A percentile compares a stretch with the other conserved stretches of the same genome.
These are phyloP conservation scores for Symbiodinium natans DNA, from an alignment of 73 alveolate genomes.

Conservation along the genomic window DNA sequence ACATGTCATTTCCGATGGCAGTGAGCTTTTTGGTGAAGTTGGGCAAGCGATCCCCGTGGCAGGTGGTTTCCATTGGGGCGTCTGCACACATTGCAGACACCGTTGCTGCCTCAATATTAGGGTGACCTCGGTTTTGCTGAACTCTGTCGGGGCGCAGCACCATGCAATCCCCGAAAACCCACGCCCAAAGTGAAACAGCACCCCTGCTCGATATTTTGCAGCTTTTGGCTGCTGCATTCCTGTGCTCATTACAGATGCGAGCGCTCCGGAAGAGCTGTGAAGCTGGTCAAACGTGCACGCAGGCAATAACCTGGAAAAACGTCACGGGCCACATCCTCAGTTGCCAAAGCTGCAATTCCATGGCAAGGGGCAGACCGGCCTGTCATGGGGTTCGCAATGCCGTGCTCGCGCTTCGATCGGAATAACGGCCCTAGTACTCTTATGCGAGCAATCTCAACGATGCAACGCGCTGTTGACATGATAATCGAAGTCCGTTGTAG, in stretches of 20 bases:
- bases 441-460: too few relatives aligned
- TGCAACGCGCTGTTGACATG: too few relatives aligned
- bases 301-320: conserved; percentile 86
- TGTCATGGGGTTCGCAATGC: too few relatives aligned
- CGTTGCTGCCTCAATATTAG: conserved; percentile 35
- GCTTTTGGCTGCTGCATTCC: too few relatives aligned
- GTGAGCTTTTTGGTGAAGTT: too few relatives aligned
- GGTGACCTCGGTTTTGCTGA: not conserved
- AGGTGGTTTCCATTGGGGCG: conserved; percentile 77
- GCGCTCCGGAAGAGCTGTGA: not conserved
- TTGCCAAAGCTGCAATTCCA: not conserved
- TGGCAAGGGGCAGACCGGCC: not conserved
- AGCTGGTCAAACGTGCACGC: not conserved
- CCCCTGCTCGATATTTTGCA: not conserved
- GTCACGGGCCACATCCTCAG: conserved; percentile 43
- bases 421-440: too few relatives aligned
- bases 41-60: too few relatives aligned
- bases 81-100: conserved; percentile 85
- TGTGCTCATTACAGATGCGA: too few relatives aligned
- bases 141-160: not conserved
- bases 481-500: too few relatives aligned
- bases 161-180: not conserved
- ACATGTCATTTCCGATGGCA: too few relatives aligned
- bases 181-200: too few relatives aligned
- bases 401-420: too few relatives aligned